These are phyloP conservation scores for Durotheca rogersii DNA, from an alignment of 495 filamentous ascomycete species.

Conservation along the genomic window DNA sequence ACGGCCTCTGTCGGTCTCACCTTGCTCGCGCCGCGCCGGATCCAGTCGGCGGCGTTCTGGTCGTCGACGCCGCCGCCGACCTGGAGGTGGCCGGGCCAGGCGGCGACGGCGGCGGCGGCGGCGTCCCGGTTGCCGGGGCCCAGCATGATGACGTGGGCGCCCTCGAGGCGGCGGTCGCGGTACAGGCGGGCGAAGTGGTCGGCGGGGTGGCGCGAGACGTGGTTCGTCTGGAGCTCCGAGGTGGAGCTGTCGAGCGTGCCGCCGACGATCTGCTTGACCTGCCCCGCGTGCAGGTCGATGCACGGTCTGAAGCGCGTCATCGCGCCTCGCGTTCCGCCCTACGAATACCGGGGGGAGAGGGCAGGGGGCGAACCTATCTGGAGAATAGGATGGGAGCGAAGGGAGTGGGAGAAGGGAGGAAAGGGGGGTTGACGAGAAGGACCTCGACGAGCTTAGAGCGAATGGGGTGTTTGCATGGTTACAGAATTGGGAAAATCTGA, in stretches of 20 bases:
- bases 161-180: constrained; percentile 65
- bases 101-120: constrained; percentile 68
- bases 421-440: too few species aligned
- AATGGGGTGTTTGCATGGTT: too few species aligned
- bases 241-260: constrained; percentile 74
- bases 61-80: constrained; percentile 90
- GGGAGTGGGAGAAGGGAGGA: too few species aligned
- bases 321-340: too few species aligned
- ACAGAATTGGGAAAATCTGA: too few species aligned
- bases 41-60: constrained; percentile 80
- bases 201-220: constrained; percentile 78
- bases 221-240: constrained; percentile 79
- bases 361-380: too few species aligned
- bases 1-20: too few species aligned
- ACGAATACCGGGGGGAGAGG: too few species aligned
- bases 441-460: too few species aligned
- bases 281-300: constrained; percentile 92
- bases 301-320: constrained; percentile 97
- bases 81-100: constrained; percentile 78
- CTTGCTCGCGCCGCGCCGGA: constrained; percentile 86
- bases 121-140: constrained; percentile 82
- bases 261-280: constrained; percentile 97
- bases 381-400: too few species aligned
- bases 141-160: constrained; percentile 94
- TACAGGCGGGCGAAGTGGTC: constrained; percentile 80